Evolutionary conservation across 2,329 filamentous ascomycete species (phyloP), one percentile per base, ranked within the genome.

Genomic region (Fusarium sp.): DNA sequence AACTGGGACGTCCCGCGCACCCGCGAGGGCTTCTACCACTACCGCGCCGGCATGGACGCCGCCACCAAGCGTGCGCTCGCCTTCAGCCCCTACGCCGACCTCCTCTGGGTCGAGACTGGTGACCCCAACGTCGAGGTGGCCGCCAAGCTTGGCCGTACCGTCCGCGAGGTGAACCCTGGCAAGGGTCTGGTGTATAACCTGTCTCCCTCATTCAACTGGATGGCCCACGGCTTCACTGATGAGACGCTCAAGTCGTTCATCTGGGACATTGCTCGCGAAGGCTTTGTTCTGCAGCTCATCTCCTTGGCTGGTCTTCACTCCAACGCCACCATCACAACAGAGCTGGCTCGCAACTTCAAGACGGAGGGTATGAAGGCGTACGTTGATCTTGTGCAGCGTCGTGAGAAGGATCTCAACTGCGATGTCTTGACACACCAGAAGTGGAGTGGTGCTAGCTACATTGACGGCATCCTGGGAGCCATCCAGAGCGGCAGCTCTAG

Each of bases 201-300:
- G 2, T 95, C 93, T 6, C 97, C 97, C 1, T 97, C 94, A 10
- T 99, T 99, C 89, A 98, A 99, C 88, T 99, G 97, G 97, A 97
- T 97, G 91, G 92, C 92, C 13, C 95, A 98, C 81, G 97, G 96
- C 34, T 99, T 98, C 84, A 92, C 90, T 4, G 91, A 95, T 73
- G 92, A 91, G 71, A 92, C 93, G 7, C 88, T 99, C 65, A 95
- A 93, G 85, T 95, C 91, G 7, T 99, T 99, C 83, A 94, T 99
- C 78, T 98, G 96, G 96, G 96, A 98, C 82, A 91, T 99, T 75
- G 97, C 95, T 10, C 91, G 92, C 81, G 93, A 98, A 78, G 96
- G 96, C 70, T 96, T 92, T 81, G 91, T 91, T 11, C 83, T 93
- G 77, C 91, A 93, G 84, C 87, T 93, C 32, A 89, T 93, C 69